Evolutionary conservation across 495 filamentous ascomycete genomes (phyloP), one percentile per base, ranked within the genome.

Genomic region (Xylaria castorea): DNA sequence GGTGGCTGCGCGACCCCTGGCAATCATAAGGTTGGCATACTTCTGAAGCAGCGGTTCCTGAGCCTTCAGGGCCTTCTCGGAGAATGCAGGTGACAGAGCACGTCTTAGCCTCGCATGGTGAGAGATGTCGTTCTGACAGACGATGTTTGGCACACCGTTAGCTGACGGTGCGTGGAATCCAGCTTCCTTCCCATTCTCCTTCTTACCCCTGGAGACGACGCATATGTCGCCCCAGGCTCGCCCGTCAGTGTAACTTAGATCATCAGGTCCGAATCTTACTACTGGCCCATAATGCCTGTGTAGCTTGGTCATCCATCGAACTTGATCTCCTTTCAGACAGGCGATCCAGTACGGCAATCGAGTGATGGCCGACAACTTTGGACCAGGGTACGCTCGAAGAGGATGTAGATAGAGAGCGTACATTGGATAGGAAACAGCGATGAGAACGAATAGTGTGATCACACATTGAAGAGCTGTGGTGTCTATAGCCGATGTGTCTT

Each of bases 181-280:
- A 18, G 25, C 38, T 11, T 76, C 73, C 30, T 75, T 75, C 22
- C 38, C 30, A 27, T 76, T 76, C 42, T 71, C 62, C 40, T 73
- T 69, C 25, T 66, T 68, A n/a, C 69, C 66, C 18, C 30, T 72
- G 3, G 44, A 62, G 11, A 57, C 77, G 20, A 81, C 81, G 69
- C 87, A 87, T 55, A 89, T 89, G 53, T 86, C 80, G 44, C 82
- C 83, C 83, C 84, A 88, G 5, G 85, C 86, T 1, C 76, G 53
- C 1, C 71, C 77, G 8, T 74, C 79, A 22, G 75, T 81, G 71
- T 82, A 85, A 18, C 85, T 85, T 51, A 87, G 80, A 48, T 81
- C 76, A 30, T 82, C 76, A 0, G 84, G 84, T 7, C 78, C 77
- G 16, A 82, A 74, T 46, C 84, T 82, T 8, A 87, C 84, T 38